A percentile compares a stretch with the other conserved stretches of the same genome.
phyloP scores from a whole-genome alignment of 495 filamentous ascomycete species.

The Beverwykella pulmonaria region DNA sequence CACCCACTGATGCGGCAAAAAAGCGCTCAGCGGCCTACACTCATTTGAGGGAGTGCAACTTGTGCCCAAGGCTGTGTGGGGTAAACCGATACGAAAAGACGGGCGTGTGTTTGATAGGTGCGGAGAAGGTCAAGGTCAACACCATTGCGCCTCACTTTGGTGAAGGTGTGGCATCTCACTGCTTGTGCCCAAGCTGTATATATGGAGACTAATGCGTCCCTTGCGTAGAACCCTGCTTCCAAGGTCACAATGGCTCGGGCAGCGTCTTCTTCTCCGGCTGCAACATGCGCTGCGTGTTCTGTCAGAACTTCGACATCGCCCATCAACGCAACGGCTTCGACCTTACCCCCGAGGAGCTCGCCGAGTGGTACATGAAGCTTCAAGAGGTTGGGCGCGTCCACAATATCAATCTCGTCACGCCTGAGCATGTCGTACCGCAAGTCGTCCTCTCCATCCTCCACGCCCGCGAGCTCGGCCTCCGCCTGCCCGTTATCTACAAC shows the following conservation, averaged over 20 bases:
- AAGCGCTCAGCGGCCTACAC: conserved; percentile 69
- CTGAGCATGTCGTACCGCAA: conserved; percentile 78
- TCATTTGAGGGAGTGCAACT: conserved; percentile 72
- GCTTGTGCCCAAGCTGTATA: background rate
- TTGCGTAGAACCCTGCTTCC: conserved; percentile 69
- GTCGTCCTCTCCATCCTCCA: conserved; percentile 70
- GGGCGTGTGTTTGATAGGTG: conserved; percentile 73
- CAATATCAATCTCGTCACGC: conserved; percentile 80
- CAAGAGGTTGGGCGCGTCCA: conserved; percentile 71
- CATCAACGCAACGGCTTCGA: conserved; percentile 73
- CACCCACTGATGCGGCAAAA: conserved; percentile 59
- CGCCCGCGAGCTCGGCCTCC: conserved; percentile 65
- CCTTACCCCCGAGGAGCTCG: conserved; percentile 74
- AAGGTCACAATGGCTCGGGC: conserved; percentile 73
- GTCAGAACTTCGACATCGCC: conserved; percentile 80
- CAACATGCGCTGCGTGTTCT: conserved; percentile 78
- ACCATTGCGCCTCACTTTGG: conserved; percentile 76
- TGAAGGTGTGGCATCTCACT: conserved; percentile 50
- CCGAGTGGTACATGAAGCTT: conserved; percentile 75
- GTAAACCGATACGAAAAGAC: conserved; percentile 74
- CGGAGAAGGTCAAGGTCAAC: conserved; percentile 70
- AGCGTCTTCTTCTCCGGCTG: conserved; percentile 76
- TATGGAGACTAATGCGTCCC: conserved; percentile 26
- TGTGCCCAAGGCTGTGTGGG: conserved; percentile 72
- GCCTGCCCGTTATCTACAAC: conserved; percentile 75